These are phyloP conservation scores for Physcomitrellopsis africana DNA, from an alignment of 225 moss, liverwort and hornwort species.

Conservation along the genomic window DNA sequence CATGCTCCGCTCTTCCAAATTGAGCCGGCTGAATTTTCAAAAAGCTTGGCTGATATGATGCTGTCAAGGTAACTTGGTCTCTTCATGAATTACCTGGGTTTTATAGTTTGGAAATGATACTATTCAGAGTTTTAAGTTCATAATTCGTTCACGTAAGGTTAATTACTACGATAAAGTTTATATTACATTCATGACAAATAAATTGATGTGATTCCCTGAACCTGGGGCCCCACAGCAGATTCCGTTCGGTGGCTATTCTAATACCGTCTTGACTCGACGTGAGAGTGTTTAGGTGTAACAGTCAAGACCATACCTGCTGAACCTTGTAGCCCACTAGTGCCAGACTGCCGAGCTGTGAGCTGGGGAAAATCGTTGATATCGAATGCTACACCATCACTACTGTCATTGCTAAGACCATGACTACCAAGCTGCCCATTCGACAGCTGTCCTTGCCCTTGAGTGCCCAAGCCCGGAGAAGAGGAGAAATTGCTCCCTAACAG, in stretches of 20 bases:
- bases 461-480: slow-evolving; percentile 71
- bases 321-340: slow-evolving; percentile 66
- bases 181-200: slow-evolving; percentile 9
- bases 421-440: slow-evolving; percentile 78
- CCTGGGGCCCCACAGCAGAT: slow-evolving; percentile 44
- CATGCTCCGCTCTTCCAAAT: slow-evolving; percentile 34
- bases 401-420: slow-evolving; percentile 59
- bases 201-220: slow-evolving; percentile 17
- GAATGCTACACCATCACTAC: slow-evolving; percentile 73
- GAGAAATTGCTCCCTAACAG: slow-evolving; percentile 80
- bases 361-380: slow-evolving; percentile 90
- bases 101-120: slow-evolving; percentile 20
- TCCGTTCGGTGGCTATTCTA: slow-evolving; percentile 8
- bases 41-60: slow-evolving; percentile 28
- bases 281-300: slow-evolving; percentile 11
- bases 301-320: slow-evolving; percentile 56
- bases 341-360: slow-evolving; percentile 60
- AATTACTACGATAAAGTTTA: slow-evolving; percentile 3
- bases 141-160: background rate
- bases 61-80: slow-evolving; percentile 30
- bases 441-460: slow-evolving; percentile 65
- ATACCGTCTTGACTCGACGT: slow-evolving; percentile 16
- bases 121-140: slow-evolving; percentile 28
- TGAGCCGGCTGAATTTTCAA: slow-evolving; percentile 13
- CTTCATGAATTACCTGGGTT: slow-evolving; percentile 33